Conservation (phyloP, 768 basidiomycete genomes). For the Auriscalpium orientale region DNA sequence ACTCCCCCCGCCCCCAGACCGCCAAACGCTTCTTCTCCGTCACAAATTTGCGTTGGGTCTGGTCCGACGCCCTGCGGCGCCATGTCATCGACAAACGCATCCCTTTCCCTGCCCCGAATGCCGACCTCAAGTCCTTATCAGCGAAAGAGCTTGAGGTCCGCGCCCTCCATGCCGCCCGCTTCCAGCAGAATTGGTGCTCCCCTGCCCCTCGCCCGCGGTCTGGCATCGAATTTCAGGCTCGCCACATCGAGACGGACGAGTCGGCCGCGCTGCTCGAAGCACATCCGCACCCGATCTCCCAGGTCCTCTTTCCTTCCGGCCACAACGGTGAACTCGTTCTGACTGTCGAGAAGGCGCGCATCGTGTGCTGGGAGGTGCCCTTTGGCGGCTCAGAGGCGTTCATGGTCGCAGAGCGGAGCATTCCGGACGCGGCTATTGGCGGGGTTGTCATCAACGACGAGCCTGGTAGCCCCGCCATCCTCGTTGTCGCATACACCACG, state of each 20-base stretch:
- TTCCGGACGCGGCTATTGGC: constrained; percentile 13
- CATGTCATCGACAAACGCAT: constrained; percentile 27
- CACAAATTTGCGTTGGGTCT: constrained; percentile 30
- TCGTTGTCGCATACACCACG: constrained; percentile 16
- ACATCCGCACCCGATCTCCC: constrained; percentile 14
- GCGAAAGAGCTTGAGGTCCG: constrained; percentile 27
- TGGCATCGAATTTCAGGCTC: constrained; percentile 20
- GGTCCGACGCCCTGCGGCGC: constrained; percentile 26
- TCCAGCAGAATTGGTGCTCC: constrained; percentile 30
- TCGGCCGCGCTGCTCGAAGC: constrained; percentile 8
- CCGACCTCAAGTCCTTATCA: constrained; percentile 22
- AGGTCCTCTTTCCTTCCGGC: constrained; percentile 24
- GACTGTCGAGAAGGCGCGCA: constrained; percentile 18
- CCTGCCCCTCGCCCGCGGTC: constrained; percentile 15
- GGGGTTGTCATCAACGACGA: constrained; percentile 25
- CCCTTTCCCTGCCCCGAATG: constrained; percentile 23
- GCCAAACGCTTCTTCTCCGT: constrained; percentile 22
- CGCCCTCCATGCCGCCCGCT: constrained; percentile 25
- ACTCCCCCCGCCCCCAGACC: constrained; percentile 17
- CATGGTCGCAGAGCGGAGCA: constrained; percentile 22
- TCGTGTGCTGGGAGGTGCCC: constrained; percentile 30
- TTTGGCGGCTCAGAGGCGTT: constrained; percentile 26
- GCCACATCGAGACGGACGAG: constrained; percentile 4
- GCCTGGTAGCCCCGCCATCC: constrained; percentile 15
- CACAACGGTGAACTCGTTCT: constrained; percentile 25